These are phyloP conservation scores for Cymbidium sinense DNA, from an alignment of 106 monocot genomes.

Conservation along the genomic window DNA sequence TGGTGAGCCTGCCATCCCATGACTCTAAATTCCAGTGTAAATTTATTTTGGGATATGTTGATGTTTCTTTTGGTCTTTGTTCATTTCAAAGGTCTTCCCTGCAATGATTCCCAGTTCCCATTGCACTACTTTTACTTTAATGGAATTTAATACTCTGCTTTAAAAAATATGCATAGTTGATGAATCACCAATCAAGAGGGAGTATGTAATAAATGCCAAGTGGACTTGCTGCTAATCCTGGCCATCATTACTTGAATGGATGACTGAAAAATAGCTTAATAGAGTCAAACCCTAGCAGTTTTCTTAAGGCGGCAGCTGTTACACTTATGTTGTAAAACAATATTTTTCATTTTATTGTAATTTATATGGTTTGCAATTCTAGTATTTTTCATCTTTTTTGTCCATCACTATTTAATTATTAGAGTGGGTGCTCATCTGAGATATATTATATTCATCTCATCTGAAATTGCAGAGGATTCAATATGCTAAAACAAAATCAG, in stretches of 20 bases:
- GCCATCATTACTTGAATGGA: not conserved
- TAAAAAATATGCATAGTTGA: not conserved
- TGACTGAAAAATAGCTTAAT: not conserved
- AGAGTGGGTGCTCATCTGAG: not conserved
- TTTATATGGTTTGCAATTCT: not conserved
- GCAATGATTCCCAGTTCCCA: not conserved
- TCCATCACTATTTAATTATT: not conserved
- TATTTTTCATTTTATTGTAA: not conserved
- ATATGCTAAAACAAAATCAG: slow-evolving; percentile 98
- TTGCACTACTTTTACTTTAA: not conserved
- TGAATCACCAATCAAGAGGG: not conserved
- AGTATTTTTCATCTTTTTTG: not conserved
- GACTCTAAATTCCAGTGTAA: not conserved
- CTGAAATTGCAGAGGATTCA: slow-evolving; percentile 68
- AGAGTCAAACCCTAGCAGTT: not conserved
- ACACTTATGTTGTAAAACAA: not conserved
- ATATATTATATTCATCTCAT: not conserved
- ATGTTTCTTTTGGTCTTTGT: not conserved
- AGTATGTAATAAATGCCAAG: not conserved
- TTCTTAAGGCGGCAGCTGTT: not conserved
- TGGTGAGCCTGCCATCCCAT: no score
- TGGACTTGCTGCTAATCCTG: not conserved
- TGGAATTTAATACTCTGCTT: not conserved
- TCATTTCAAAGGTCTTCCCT: not conserved
- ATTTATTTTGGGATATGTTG: not conserved